Conservation (phyloP, 306 rosid genomes). For the Ziziphus jujuba region DNA sequence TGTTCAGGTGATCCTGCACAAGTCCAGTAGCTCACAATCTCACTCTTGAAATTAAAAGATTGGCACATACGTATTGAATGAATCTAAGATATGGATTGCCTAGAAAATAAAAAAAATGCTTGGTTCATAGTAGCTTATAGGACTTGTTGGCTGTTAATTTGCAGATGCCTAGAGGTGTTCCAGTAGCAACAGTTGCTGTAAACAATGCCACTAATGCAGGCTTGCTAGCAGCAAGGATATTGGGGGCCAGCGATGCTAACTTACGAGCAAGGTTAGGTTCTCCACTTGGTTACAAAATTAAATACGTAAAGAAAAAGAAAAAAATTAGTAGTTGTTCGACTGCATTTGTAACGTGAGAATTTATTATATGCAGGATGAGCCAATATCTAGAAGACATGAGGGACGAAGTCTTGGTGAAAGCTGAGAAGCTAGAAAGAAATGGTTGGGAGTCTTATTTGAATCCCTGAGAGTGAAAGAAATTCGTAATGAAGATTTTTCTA, state of each 20-base stretch:
- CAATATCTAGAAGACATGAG: constrained; percentile 71
- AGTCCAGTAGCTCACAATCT: constrained; percentile 2
- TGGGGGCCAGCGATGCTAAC: constrained; percentile 41
- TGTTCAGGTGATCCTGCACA: constrained; percentile 60
- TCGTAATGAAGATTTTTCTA: background rate
- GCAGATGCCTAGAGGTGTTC: constrained; percentile 91
- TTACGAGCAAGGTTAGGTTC: constrained; percentile 54
- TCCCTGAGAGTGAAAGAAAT: constrained; percentile 9
- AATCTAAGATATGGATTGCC: background rate
- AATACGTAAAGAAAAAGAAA: background rate
- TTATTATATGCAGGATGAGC: constrained; percentile 55
- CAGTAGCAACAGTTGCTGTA: constrained; percentile 83
- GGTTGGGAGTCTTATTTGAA: constrained; percentile 69
- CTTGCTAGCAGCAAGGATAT: constrained; percentile 59
- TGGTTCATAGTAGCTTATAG: background rate
- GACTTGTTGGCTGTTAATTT: constrained; percentile 5
- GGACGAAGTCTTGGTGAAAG: constrained; percentile 62
- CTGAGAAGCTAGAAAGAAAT: constrained; percentile 50
- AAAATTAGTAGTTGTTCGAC: background rate
- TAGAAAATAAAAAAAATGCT: background rate
- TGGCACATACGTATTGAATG: background rate
- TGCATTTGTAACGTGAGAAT: background rate
- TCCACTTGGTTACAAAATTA: constrained; percentile 1
- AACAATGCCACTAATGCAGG: constrained; percentile 88
- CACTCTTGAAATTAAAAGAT: background rate